Percentiles rank a stretch among this genome's conserved stretches.
Evolutionary conservation across 140 eudicot species (phyloP).

Genomic region (Flaveria floridana): DNA sequence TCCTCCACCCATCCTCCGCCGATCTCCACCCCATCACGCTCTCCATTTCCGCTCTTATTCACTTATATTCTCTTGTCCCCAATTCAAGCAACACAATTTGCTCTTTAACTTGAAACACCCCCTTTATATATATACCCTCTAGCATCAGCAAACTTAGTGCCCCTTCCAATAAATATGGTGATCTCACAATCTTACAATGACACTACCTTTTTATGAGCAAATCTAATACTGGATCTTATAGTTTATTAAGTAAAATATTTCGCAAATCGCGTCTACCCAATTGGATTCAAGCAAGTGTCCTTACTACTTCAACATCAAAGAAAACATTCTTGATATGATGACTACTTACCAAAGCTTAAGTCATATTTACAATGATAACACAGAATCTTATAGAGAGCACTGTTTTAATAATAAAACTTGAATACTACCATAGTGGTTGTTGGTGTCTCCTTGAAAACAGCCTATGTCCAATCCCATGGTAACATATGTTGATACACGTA

Average conservation of each 20-base stretch:
- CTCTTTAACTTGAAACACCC: slow-evolving; percentile 23
- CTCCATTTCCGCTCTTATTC: slow-evolving; percentile 29
- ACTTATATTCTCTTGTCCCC: slow-evolving; percentile 36
- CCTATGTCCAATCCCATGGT: slow-evolving; percentile 41
- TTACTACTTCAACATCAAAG: slow-evolving; percentile 38
- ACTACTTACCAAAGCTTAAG: slow-evolving; percentile 31
- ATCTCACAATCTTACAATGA: slow-evolving; percentile 36
- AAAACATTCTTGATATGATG: slow-evolving; percentile 39
- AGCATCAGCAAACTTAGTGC: slow-evolving; percentile 32
- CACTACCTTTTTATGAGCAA: slow-evolving; percentile 23
- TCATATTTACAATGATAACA: slow-evolving; percentile 33
- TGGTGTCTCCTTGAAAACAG: slow-evolving; percentile 56
- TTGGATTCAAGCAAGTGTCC: slow-evolving; percentile 37
- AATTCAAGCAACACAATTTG: slow-evolving; percentile 38
- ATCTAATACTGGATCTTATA: slow-evolving; percentile 21
- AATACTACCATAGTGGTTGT: slow-evolving; percentile 48
- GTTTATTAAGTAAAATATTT: slow-evolving; percentile 20
- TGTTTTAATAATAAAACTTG: slow-evolving; percentile 17
- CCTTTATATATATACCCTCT: slow-evolving; percentile 23
- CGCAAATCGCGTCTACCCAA: slow-evolving; percentile 30
- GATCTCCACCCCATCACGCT: slow-evolving; percentile 49
- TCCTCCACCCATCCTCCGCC: slow-evolving; percentile 69
- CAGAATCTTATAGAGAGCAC: slow-evolving; percentile 38
- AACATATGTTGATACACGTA: slow-evolving; percentile 46
- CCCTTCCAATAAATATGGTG: slow-evolving; percentile 18